phyloP scores from a whole-genome alignment of 1,139 yeast genomes.

The Kodamaea plutei region DNA sequence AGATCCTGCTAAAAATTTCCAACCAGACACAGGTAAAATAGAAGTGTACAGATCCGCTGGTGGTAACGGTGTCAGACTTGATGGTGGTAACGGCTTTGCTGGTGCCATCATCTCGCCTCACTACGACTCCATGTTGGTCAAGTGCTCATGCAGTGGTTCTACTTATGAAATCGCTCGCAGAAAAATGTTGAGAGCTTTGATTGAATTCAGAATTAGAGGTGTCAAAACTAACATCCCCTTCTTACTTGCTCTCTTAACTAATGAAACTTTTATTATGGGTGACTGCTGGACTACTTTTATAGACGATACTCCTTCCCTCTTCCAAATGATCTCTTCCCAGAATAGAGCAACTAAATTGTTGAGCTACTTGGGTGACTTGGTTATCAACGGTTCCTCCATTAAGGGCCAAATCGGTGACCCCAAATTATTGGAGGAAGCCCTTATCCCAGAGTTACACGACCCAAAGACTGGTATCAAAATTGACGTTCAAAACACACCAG shows the following conservation, averaged over 20 bases:
- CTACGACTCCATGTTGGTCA: constrained; percentile 97
- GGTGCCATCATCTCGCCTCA: constrained; percentile 97
- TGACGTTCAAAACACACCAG: constrained; percentile 54
- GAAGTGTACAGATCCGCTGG: constrained; percentile 99
- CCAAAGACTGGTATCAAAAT: constrained; percentile 50
- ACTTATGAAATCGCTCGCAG: constrained; percentile 95
- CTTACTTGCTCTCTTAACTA: constrained; percentile 85
- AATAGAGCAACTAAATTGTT: constrained; percentile 95
- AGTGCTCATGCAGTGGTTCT: constrained; percentile 94
- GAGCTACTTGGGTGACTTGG: constrained; percentile 84
- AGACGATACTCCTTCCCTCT: constrained; percentile 94
- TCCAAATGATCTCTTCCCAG: constrained; percentile 91
- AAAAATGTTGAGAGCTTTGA: constrained; percentile 93
- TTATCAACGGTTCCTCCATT: constrained; percentile 92
- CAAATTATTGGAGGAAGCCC: constrained; percentile 69
- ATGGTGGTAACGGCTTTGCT: constrained; percentile 99
- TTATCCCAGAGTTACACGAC: constrained; percentile 68
- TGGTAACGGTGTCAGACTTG: constrained; percentile 98
- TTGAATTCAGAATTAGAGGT: constrained; percentile 97
- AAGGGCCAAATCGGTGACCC: constrained; percentile 95
- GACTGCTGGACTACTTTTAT: constrained; percentile 98
- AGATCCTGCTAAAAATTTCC: constrained; percentile 94
- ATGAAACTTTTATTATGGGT: constrained; percentile 84
- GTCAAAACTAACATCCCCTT: constrained; percentile 98
- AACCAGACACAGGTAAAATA: constrained; percentile 97